Evolutionary conservation across 208 protist genomes (phyloP).

Genomic region (Porcisia hertigi): DNA sequence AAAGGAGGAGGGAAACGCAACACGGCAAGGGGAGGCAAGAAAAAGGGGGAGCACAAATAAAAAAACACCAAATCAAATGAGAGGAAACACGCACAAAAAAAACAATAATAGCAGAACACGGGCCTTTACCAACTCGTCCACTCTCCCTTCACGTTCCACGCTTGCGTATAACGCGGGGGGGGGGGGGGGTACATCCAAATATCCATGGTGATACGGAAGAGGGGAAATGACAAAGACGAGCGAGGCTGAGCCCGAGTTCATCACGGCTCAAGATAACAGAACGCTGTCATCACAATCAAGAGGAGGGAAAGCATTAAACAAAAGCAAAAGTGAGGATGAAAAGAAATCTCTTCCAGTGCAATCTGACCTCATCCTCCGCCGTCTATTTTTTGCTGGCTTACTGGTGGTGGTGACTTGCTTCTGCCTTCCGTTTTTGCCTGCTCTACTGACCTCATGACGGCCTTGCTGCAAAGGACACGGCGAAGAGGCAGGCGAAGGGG

Average conservation of each 20-base stretch:
- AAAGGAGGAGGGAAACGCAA: not conserved
- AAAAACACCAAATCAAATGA: slow-evolving; percentile 3
- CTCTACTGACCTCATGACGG: not conserved
- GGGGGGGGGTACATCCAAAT: not conserved
- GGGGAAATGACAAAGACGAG: not conserved
- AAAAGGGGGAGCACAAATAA: slow-evolving; percentile 7
- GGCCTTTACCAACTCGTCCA: not conserved
- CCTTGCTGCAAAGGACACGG: not conserved
- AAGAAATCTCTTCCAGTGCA: not conserved
- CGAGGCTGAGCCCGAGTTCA: not conserved
- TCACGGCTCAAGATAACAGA: not conserved
- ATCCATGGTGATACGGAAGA: not conserved
- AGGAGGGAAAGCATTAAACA: not conserved
- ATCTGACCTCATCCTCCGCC: not conserved
- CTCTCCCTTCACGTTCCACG: not conserved
- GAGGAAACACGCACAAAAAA: not conserved
- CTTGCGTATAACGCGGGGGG: not conserved
- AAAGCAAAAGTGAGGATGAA: not conserved
- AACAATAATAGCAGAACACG: not conserved
- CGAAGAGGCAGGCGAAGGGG: not conserved
- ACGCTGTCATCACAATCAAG: not conserved
- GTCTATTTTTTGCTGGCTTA: not conserved
- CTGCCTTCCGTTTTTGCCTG: not conserved
- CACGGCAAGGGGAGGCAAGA: not conserved
- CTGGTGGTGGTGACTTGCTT: not conserved